Conservation (phyloP, 164 flowering plant species). For the Malania oleifera region DNA sequence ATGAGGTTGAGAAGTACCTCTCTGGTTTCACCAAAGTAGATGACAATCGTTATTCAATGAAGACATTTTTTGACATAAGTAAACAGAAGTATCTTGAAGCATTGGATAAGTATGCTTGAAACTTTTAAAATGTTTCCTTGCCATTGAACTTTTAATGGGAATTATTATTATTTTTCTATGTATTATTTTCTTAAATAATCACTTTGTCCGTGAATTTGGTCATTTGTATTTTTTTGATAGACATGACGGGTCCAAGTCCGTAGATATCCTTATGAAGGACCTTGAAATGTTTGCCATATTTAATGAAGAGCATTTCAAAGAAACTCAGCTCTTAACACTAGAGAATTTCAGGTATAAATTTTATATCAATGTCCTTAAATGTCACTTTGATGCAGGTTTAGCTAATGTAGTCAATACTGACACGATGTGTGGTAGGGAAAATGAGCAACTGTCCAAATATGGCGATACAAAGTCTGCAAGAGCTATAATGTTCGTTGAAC, state of each 20-base stretch:
- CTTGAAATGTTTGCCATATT: constrained; percentile 74
- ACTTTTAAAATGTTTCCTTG: not conserved
- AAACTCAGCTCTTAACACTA: constrained; percentile 77
- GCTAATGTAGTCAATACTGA: not conserved
- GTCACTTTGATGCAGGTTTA: not conserved
- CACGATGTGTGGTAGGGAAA: constrained; percentile 41
- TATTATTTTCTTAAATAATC: not conserved
- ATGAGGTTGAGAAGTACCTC: constrained; percentile 79
- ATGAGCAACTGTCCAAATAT: constrained; percentile 80
- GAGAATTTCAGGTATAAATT: constrained; percentile 69
- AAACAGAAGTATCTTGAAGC: constrained; percentile 96
- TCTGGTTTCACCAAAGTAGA: constrained; percentile 86
- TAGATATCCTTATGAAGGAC: constrained; percentile 80
- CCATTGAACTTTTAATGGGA: not conserved
- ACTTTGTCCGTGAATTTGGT: not conserved
- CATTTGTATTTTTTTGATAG: constrained; percentile 26
- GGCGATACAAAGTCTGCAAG: constrained; percentile 89
- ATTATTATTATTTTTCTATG: not conserved
- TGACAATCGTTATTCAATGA: constrained; percentile 79
- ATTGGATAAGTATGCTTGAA: constrained; percentile 59
- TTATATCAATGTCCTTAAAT: not conserved
- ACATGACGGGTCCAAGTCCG: constrained; percentile 76
- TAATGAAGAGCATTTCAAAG: constrained; percentile 80
- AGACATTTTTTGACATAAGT: constrained; percentile 83
- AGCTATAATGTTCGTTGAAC: constrained; percentile 65